Evolutionary conservation across 352 stramenopile genomes (phyloP), one percentile per base, ranked within the genome.

Genomic region (Phytophthora brassicae): DNA sequence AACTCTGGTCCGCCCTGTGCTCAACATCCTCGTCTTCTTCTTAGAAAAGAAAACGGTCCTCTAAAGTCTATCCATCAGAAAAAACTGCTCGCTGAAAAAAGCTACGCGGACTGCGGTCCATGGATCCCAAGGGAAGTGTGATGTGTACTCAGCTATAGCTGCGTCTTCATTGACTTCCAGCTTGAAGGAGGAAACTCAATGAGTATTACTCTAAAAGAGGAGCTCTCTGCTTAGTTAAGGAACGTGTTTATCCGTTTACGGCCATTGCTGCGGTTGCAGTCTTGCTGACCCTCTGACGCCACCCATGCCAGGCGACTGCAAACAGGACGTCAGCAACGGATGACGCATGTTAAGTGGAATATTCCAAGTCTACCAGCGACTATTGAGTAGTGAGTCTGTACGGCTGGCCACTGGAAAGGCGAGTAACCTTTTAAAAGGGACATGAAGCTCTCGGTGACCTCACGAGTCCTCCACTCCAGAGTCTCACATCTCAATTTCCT

Each of bases 301-400:
- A 70, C 39, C 14, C 2, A 59, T 36, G 63, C 56, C 63, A 72
- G 62, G 67, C 62, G 53, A 48, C 57, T 36, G 49, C 44, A 68
- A 72, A 72, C 60, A 70, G 58, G 64, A 46, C 63, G 28, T 20
- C 6, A 43, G 55, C 55, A 70, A 76, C 62, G 56, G 62, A 66
- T 75, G 63, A 69, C 67, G 64, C 49, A 66, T 60, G 64, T 76
- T 60, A 76, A 76, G 68, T 76, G 64, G 64, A 76, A 76, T 70
- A 62, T 76, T 76, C 55, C 54, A 29, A 4, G 26, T 31, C 33
- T 52, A 16, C 43, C 50, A 63, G 64, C 58, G 64, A 48, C 68
- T 67, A 7, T 62, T 74, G n/a, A n/a, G n/a, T n/a, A n/a, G n/a
- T n/a, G n/a, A n/a, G n/a, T n/a, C n/a, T n/a, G n/a, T n/a, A n/a